A percentile compares a stretch with the other conserved stretches of the same genome.
These are phyloP conservation scores for Torulaspora gathmanii DNA, from an alignment of 805 yeast species.

Conservation along the genomic window DNA sequence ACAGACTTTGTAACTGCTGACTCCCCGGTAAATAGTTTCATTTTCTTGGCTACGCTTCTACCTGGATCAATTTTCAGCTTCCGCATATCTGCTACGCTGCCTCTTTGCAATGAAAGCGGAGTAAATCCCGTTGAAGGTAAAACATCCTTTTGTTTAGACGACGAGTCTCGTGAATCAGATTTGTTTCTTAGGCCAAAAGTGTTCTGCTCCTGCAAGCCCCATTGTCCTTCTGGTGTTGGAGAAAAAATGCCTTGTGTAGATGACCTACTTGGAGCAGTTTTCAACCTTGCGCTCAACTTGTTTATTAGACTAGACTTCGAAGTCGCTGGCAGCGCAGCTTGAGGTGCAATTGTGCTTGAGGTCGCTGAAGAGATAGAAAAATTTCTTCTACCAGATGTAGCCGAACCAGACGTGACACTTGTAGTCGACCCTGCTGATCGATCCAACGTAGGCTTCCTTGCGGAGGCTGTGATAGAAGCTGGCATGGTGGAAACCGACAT, in stretches of 20 bases:
- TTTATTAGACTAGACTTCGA: conserved; percentile 34
- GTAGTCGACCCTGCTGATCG: conserved; percentile 21
- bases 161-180: not conserved
- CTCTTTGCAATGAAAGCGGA: conserved; percentile 8
- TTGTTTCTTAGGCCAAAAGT: not conserved
- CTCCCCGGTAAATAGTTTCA: conserved; percentile 35
- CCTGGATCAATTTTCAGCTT: conserved; percentile 40
- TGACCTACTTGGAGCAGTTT: conserved; percentile 25
- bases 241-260: conserved; percentile 39
- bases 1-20: conserved; percentile 19
- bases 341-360: conserved; percentile 21
- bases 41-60: conserved; percentile 42
- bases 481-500: conserved; percentile 37
- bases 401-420: conserved; percentile 20
- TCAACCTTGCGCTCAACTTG: conserved; percentile 37
- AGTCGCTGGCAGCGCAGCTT: conserved; percentile 9
- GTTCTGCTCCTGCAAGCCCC: conserved; percentile 10
- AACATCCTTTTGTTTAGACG: not conserved
- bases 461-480: conserved; percentile 37
- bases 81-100: conserved; percentile 31
- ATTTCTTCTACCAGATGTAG: conserved; percentile 17
- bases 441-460: conserved; percentile 13
- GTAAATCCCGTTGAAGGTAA: conserved; percentile 11
- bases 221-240: conserved; percentile 23
- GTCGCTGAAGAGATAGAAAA: conserved; percentile 20